Evolutionary conservation across 768 basidiomycete species (phyloP).

Genomic region (Tricholomella constricta): DNA sequence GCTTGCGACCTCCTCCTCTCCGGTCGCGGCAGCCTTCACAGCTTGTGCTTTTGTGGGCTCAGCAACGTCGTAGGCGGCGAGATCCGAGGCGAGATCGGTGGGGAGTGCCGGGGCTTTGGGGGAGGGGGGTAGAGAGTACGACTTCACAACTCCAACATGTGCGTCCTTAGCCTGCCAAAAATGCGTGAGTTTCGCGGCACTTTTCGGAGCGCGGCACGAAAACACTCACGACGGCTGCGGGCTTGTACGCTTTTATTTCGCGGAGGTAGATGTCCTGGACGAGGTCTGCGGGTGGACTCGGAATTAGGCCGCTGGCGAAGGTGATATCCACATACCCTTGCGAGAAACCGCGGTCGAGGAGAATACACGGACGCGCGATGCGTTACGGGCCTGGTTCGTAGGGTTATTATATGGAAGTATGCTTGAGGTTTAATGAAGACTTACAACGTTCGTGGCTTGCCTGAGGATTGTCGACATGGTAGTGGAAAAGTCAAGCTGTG

Average conservation of each 20-base stretch:
- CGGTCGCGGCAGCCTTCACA: conserved; percentile 31
- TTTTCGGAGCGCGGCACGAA: not conserved
- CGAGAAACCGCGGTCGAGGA: conserved; percentile 60
- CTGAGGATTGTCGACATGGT: conserved; percentile 72
- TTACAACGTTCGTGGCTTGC: conserved; percentile 53
- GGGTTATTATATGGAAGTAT: conserved; percentile 1
- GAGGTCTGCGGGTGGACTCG: conserved; percentile 69
- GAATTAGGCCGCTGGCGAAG: conserved; percentile 25
- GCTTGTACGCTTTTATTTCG: conserved; percentile 90
- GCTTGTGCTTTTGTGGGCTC: conserved; percentile 63
- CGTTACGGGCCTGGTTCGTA: conserved; percentile 49
- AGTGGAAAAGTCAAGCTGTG: conserved; percentile 46
- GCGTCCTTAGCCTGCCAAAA: conserved; percentile 90
- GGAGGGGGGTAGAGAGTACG: conserved; percentile 70
- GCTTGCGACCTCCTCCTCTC: conserved; percentile 46
- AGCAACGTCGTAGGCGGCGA: conserved; percentile 79
- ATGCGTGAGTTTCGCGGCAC: not conserved
- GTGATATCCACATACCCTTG: conserved; percentile 52
- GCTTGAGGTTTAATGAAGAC: conserved; percentile 18
- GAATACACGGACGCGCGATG: conserved; percentile 55
- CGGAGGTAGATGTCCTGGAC: conserved; percentile 91
- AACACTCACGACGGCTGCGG: conserved; percentile 64
- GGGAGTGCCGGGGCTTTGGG: conserved; percentile 81
- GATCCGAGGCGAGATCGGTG: conserved; percentile 83
- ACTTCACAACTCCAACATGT: conserved; percentile 84